Evolutionary conservation across 1,139 yeast species (phyloP), one percentile per base, ranked within the genome.

Genomic region (Candida neerlandica): DNA sequence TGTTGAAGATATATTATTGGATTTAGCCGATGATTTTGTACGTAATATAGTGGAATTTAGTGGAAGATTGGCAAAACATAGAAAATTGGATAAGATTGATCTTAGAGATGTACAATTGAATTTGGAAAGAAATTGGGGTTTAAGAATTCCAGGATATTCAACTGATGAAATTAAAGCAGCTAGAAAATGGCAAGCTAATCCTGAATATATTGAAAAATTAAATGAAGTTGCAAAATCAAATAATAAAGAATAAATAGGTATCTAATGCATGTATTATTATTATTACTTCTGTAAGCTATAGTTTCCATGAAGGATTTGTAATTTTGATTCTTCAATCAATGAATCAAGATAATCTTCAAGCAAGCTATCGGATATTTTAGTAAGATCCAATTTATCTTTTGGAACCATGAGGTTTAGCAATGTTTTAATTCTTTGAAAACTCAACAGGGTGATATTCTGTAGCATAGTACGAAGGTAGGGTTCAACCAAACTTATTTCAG

Each of bases 1-100:
- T 66, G 98, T 92, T 14, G 98, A 94, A 65, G 97, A 92, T 58
- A 71, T 92, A 39, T 72, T 94, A 45, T 75, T 95, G 45, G 99
- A 95, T 65, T 75, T 94, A 52, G 98, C 99, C 0, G 99, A 95
- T 65, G 99, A 95, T 63, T 94, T 94, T 65, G 95, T 94, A 12
- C 82, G 89, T 14, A 85, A 89, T 45, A 96, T 95, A 2, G 90
- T 97, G 0, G 80, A 90, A 2, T 94, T 94, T 73, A 96, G 97
- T 0, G 94, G 99, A 65, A 82, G 95, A 50, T 75, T 94, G 58
- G 99, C 99, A 15, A 94, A 94, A 65, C 97, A 92, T 62, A 80
- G 99, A 56, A 90, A 90, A 64, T 82, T 90, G n/a, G 97, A 92
- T 54, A 81, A 85, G 45, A 75, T 94, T 40, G 98, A 94, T 60